Conservation (phyloP, 2,329 filamentous ascomycete species). For the Stachybotrys chlorohalonatus region DNA sequence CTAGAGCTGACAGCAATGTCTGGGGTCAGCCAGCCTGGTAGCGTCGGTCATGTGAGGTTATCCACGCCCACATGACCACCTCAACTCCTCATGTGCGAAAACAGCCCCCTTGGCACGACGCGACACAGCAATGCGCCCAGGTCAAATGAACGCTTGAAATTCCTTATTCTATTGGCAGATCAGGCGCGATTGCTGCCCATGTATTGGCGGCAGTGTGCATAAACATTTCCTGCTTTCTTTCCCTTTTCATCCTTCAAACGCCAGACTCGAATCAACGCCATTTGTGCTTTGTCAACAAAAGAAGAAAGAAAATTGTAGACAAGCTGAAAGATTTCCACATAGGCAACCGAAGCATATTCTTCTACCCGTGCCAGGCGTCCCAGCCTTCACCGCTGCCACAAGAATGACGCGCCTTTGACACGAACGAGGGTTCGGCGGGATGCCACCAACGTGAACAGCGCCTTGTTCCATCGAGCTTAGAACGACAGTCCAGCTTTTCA, state of each 20-base stretch:
- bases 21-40: not conserved
- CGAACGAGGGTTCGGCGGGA: too few relatives aligned
- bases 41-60: not conserved
- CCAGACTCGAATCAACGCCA: slow-evolving; percentile 18
- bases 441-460: too few relatives aligned
- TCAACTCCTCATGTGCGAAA: not conserved
- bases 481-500: not conserved
- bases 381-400: not conserved
- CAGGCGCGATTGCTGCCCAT: slow-evolving; percentile 8
- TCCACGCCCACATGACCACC: not conserved
- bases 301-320: not conserved
- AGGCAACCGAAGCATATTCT: not conserved
- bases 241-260: slow-evolving; percentile 19
- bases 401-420: too few relatives aligned
- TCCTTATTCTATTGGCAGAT: slow-evolving; percentile 10
- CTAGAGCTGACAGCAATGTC: not conserved
- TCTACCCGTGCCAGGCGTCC: not conserved
- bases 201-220: slow-evolving; percentile 14
- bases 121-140: not conserved
- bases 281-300: not conserved
- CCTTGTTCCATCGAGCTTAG: not conserved
- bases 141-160: not conserved
- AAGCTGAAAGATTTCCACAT: not conserved
- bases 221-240: slow-evolving; percentile 16
- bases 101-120: not conserved